Base-by-base conservation (phyloP, 306 rosid genomes). In the Vicia villosa region DNA sequence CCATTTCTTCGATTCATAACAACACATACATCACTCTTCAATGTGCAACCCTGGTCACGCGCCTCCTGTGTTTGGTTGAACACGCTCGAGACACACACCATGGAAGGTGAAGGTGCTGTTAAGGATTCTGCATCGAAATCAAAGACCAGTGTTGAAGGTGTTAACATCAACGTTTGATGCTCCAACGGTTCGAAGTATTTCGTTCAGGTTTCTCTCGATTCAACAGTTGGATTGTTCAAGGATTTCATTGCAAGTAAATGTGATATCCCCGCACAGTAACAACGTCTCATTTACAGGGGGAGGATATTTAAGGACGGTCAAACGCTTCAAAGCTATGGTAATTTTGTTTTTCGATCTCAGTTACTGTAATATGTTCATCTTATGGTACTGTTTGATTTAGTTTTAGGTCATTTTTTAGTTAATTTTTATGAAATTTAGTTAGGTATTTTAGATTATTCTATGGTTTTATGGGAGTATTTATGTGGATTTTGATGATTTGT, bases 221-320 rank as follows among this genome's bases (percentile, higher is more conserved):
- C 86, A 32, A 57, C 84, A 17, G 91, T 91, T 45, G 74, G 81
- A 58, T 77, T 87, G 8, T 87, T 91, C 80, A 91, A 88, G 71
- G 87, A 82, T 1, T 60, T 38, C n/a, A 77, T 91, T n/a, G 83
- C 93, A 2, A 73, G 57, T 8, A 81, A 71, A 59, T 78, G 88
- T 49, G 87, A 86, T 52, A 79, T 88, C 66, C 91, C 89, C 1
- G 46, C 89, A n/a, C 83, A 83, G 70, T 89, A 85, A 68, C 97
- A 91, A 74, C 86, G 97, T 6, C 81, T 91, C 83, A 91, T 91
- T 78, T 91, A 91, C 74, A 88, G 88, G 71, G 97, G 97, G 6
- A 88, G 96, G 75, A 91, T 91, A 73, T 80, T 91, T 54, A 86
- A 88, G 84, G 89, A 91, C 21, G 97, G 88, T 69, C 91, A 91